Evolutionary conservation across 352 stramenopile species (phyloP).

Genomic region (Pythium insidiosum): DNA sequence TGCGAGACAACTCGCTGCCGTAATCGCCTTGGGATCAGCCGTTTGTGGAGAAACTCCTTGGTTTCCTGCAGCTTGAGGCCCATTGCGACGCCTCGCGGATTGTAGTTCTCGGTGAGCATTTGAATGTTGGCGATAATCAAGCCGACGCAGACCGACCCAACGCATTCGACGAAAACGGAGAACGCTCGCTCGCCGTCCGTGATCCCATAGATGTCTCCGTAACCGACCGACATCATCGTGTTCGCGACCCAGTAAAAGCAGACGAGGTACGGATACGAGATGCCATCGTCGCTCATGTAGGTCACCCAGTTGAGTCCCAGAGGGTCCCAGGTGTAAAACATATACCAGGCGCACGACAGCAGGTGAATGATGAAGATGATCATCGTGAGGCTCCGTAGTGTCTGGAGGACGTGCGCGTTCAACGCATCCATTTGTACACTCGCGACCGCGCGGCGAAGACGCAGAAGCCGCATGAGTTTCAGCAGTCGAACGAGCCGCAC

Average conservation of each 20-base stretch:
- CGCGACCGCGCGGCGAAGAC: slow-evolving; percentile 54
- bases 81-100: slow-evolving; percentile 64
- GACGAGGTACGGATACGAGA: slow-evolving; percentile 75
- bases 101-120: slow-evolving; percentile 89
- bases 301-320: slow-evolving; percentile 65
- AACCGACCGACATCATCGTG: slow-evolving; percentile 92
- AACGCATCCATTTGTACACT: slow-evolving; percentile 65
- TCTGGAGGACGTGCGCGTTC: slow-evolving; percentile 73
- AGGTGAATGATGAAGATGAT: slow-evolving; percentile 81
- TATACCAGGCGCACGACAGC: slow-evolving; percentile 66
- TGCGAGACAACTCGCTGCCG: slow-evolving; percentile 67
- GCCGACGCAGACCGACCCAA: slow-evolving; percentile 83
- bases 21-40: slow-evolving; percentile 48
- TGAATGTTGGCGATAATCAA: slow-evolving; percentile 92
- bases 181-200: slow-evolving; percentile 76
- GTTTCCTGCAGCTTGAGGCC: slow-evolving; percentile 71
- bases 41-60: slow-evolving; percentile 74
- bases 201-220: slow-evolving; percentile 84
- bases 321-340: slow-evolving; percentile 80
- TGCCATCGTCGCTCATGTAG: slow-evolving; percentile 24
- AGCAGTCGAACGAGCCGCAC: slow-evolving; percentile 64
- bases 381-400: slow-evolving; percentile 48
- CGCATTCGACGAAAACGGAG: slow-evolving; percentile 76
- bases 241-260: slow-evolving; percentile 91
- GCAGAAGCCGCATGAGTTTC: slow-evolving; percentile 65